phyloP scores from a whole-genome alignment of 2,329 filamentous ascomycete species.

The Xylariaceae sp. region DNA sequence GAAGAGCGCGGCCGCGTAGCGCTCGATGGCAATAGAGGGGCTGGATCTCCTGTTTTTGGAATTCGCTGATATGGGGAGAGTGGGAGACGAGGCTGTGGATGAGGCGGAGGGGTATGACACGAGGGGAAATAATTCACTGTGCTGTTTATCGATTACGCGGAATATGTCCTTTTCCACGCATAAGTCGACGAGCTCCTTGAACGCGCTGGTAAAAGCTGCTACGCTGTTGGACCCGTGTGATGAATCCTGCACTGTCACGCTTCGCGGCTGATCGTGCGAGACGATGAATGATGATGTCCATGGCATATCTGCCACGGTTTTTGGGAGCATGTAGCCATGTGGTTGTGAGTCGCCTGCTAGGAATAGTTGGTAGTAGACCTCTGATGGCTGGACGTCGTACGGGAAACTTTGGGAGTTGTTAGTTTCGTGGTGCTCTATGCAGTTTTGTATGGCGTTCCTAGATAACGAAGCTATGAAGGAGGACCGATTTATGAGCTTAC shows the following conservation, averaged over 20 bases:
- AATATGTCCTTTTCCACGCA: conserved; percentile 30
- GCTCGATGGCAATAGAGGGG: conserved; percentile 26
- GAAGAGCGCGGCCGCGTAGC: conserved; percentile 57
- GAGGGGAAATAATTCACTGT: conserved; percentile 37
- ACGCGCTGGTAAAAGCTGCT: conserved; percentile 29
- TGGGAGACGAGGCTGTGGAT: neutral
- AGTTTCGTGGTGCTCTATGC: conserved; percentile 4
- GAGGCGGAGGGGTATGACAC: conserved; percentile 20
- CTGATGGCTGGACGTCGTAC: conserved; percentile 30
- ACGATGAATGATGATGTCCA: conserved; percentile 39
- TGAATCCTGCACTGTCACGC: conserved; percentile 31
- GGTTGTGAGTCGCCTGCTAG: conserved; percentile 44
- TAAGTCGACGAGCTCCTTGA: conserved; percentile 30
- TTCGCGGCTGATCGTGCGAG: conserved; percentile 25
- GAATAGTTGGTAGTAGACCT: conserved; percentile 44
- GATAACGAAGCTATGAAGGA: too few species aligned
- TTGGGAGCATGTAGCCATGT: conserved; percentile 50
- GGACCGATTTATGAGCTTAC: conserved; percentile 6
- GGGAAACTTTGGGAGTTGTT: conserved; percentile 41
- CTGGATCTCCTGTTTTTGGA: neutral
- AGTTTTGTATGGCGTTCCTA: too few species aligned
- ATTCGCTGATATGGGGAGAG: neutral
- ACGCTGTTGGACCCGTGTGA: conserved; percentile 27
- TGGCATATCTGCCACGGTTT: conserved; percentile 45
- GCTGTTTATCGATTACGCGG: conserved; percentile 30